A percentile compares a stretch with the other conserved stretches of the same genome.
These are phyloP conservation scores for Alternaria infectoria DNA, from an alignment of 2,329 filamentous ascomycete species.

Conservation along the genomic window DNA sequence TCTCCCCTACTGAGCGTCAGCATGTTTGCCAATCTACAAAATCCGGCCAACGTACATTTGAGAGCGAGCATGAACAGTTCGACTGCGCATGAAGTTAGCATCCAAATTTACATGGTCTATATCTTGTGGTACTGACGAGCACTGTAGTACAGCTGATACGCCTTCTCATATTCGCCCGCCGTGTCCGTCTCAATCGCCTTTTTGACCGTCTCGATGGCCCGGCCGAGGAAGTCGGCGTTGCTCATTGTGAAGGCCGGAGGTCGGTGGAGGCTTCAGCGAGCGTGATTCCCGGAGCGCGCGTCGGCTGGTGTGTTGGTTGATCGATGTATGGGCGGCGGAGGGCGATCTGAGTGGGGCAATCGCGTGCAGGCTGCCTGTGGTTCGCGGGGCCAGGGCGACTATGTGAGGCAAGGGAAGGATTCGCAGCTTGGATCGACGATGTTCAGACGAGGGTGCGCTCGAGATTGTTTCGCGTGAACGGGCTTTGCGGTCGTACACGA, in stretches of 20 bases:
- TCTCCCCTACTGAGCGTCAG: conserved; percentile 68
- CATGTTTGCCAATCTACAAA: conserved; percentile 4
- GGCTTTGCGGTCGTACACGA: conserved; percentile 4
- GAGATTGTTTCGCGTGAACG: not conserved
- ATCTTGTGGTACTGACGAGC: conserved; percentile 54
- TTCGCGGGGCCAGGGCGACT: not conserved
- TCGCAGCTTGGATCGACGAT: not conserved
- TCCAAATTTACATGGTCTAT: not conserved
- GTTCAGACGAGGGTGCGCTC: not conserved
- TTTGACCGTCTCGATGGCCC: conserved; percentile 95
- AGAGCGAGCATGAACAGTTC: conserved; percentile 98
- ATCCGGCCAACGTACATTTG: conserved; percentile 68
- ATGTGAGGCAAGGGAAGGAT: not conserved
- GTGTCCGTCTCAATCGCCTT: conserved; percentile 98
- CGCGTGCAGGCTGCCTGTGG: conserved; percentile 1
- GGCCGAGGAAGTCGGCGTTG: conserved; percentile 94
- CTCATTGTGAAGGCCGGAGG: conserved; percentile 68
- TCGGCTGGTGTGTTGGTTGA: conserved; percentile 2
- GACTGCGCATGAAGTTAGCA: conserved; percentile 56
- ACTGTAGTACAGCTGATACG: conserved; percentile 94
- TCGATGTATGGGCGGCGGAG: conserved; percentile 1
- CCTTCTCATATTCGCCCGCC: conserved; percentile 94
- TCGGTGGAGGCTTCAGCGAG: conserved; percentile 5
- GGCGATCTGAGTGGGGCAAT: conserved; percentile 4
- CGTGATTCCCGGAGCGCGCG: conserved; percentile 3